Conservation (phyloP, 441 rosid genomes). For the Dalechampia spathulata region DNA sequence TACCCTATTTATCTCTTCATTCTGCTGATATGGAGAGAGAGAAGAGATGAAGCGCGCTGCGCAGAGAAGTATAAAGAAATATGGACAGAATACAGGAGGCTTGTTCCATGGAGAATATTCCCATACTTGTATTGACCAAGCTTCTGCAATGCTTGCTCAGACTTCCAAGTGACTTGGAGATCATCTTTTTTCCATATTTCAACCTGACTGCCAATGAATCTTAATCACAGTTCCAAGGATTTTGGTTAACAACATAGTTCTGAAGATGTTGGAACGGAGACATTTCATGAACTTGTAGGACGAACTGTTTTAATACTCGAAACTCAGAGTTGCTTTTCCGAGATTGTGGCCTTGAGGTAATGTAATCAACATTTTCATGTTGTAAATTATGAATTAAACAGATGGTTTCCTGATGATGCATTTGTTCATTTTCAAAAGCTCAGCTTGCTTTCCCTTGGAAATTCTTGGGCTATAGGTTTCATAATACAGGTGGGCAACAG, state of each 20-base stretch:
- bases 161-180: not conserved
- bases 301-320: not conserved
- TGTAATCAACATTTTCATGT: not conserved
- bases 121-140: slow-evolving; percentile 50
- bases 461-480: no score
- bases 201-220: not conserved
- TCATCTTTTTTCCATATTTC: not conserved
- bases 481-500: no score
- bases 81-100: slow-evolving; percentile 67
- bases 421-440: no score
- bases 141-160: not conserved
- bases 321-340: no score
- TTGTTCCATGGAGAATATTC: slow-evolving; percentile 90
- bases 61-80: slow-evolving; percentile 79
- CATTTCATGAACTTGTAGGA: not conserved
- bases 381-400: not conserved
- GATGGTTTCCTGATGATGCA: no score
- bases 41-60: slow-evolving; percentile 86
- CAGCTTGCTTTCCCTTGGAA: no score
- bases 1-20: slow-evolving; percentile 81
- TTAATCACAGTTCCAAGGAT: not conserved
- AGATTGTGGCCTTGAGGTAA: not conserved
- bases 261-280: not conserved
- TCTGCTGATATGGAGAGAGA: slow-evolving; percentile 82
- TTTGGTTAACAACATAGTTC: not conserved